phyloP scores from a whole-genome alignment of 2,329 filamentous ascomycete genomes.

The Calonectria hawksworthii region DNA sequence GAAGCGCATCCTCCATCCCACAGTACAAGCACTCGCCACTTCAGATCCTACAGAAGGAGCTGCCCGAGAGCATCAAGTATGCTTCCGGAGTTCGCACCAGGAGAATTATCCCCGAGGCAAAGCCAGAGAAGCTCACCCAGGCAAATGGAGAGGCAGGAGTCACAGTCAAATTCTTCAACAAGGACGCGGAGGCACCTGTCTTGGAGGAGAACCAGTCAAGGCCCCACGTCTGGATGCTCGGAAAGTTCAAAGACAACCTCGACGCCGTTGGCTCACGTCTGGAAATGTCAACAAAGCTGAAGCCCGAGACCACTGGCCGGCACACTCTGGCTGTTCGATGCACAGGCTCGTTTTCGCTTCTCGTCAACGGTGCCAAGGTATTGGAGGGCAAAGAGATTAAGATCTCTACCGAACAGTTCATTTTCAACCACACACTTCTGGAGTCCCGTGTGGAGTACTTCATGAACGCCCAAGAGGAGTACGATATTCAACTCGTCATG shows the following conservation, averaged over 20 bases:
- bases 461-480: slow-evolving; percentile 18
- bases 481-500: slow-evolving; percentile 26
- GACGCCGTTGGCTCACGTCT: slow-evolving; percentile 18
- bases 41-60: slow-evolving; percentile 10
- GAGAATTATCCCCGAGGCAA: slow-evolving; percentile 26
- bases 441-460: slow-evolving; percentile 26
- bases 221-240: slow-evolving; percentile 29
- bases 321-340: slow-evolving; percentile 30
- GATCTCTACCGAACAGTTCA: slow-evolving; percentile 32
- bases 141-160: slow-evolving; percentile 15
- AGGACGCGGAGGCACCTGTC: background rate
- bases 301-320: slow-evolving; percentile 24
- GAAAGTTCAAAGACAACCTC: slow-evolving; percentile 18
- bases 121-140: background rate
- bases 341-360: slow-evolving; percentile 23
- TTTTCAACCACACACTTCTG: slow-evolving; percentile 26
- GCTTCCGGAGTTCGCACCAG: slow-evolving; percentile 29
- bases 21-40: slow-evolving; percentile 30
- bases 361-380: slow-evolving; percentile 11
- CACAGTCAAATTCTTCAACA: slow-evolving; percentile 26
- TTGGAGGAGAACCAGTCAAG: slow-evolving; percentile 16
- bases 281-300: slow-evolving; percentile 20
- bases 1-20: slow-evolving; percentile 32
- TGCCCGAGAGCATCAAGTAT: slow-evolving; percentile 8
- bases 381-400: slow-evolving; percentile 14